phyloP scores from a whole-genome alignment of 441 rosid genomes.

The Brassica hybrid region DNA sequence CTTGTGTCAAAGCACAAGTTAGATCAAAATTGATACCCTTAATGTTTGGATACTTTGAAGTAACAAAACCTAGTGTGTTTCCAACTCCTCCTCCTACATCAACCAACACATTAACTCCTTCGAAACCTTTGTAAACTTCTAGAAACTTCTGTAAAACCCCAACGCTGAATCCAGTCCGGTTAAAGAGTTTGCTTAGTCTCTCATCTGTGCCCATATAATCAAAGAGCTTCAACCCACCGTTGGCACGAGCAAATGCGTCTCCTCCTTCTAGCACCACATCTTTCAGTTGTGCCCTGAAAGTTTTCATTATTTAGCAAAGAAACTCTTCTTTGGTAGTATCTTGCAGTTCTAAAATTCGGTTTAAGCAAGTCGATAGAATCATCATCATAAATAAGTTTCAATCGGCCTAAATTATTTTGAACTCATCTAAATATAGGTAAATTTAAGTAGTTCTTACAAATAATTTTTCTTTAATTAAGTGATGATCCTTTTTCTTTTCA shows the following conservation, averaged over 20 bases:
- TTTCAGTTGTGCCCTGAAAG: conserved; percentile 32
- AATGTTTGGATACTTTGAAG: conserved; percentile 38
- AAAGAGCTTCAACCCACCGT: conserved; percentile 39
- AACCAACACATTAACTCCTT: conserved; percentile 28
- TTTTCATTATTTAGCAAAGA: neutral
- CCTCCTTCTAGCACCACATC: conserved; percentile 46
- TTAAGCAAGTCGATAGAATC: too few relatives aligned
- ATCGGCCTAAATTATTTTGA: too few relatives aligned
- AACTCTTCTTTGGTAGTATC: neutral
- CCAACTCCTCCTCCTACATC: conserved; percentile 48
- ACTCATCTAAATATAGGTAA: too few relatives aligned
- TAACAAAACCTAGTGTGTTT: conserved; percentile 28
- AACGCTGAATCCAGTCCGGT: conserved; percentile 38
- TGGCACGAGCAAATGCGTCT: conserved; percentile 40
- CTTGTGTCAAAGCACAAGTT: conserved; percentile 42
- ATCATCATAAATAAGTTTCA: too few relatives aligned
- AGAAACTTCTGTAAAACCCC: neutral
- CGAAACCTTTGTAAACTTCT: conserved; percentile 34
- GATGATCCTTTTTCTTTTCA: too few relatives aligned
- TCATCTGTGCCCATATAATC: conserved; percentile 37
- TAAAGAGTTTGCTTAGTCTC: conserved; percentile 45
- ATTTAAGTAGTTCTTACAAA: too few relatives aligned
- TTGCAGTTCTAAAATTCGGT: too few relatives aligned
- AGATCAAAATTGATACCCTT: conserved; percentile 42
- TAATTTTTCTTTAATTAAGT: too few relatives aligned